Evolutionary conservation across 441 rosid genomes (phyloP).

Genomic region (Populus trichocarpa): DNA sequence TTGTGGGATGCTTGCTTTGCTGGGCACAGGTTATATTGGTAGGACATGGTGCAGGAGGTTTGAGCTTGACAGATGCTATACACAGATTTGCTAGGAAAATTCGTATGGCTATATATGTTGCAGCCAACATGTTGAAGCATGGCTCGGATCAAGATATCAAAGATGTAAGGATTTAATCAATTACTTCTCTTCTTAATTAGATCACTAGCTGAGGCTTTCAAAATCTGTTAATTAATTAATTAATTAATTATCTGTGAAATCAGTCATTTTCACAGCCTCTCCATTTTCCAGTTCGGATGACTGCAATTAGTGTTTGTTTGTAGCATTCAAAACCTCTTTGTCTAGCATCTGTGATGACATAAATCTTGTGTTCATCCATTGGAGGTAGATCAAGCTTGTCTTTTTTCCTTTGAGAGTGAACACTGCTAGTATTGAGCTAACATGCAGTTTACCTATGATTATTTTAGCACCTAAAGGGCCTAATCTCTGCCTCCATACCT

Average conservation of each 20-base stretch:
- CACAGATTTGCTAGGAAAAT: slow-evolving; percentile 37
- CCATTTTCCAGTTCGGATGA: too few species aligned
- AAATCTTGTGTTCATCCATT: too few species aligned
- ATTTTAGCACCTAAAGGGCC: background rate
- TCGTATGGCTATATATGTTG: slow-evolving; percentile 41
- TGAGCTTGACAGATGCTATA: slow-evolving; percentile 38
- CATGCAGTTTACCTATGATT: too few species aligned
- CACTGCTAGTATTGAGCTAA: too few species aligned
- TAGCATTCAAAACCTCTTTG: too few species aligned
- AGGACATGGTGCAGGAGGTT: slow-evolving; percentile 61
- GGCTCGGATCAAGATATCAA: slow-evolving; percentile 27
- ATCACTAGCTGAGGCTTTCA: background rate
- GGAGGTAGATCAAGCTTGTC: too few species aligned
- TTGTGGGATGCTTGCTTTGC: background rate
- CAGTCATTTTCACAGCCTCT: too few species aligned
- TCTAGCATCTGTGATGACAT: too few species aligned
- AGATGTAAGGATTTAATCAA: slow-evolving; percentile 16
- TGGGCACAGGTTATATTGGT: slow-evolving; percentile 37
- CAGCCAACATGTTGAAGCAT: slow-evolving; percentile 42
- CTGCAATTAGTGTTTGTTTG: too few species aligned
- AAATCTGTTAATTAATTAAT: too few species aligned
- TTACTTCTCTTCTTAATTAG: background rate
- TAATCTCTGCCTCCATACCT: background rate
- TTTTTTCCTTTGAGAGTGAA: too few species aligned
- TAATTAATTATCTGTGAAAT: too few species aligned